A percentile compares a stretch with the other conserved stretches of the same genome.
Conservation (phyloP, 2,329 filamentous ascomycete genomes). For the Aspergillus fischeri region DNA sequence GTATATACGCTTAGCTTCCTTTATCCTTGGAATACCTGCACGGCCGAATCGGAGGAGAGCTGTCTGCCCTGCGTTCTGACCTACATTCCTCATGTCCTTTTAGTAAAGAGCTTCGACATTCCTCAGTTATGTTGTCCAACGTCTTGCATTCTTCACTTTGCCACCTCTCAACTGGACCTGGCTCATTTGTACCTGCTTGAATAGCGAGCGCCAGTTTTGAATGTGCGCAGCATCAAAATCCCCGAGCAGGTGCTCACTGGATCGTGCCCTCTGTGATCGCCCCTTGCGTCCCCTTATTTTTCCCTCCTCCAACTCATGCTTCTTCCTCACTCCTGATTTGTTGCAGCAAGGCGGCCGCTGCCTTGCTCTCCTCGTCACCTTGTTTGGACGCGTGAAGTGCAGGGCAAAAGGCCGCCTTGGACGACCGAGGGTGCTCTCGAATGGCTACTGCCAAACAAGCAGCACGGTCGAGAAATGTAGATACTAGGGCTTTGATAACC, state of each 20-base stretch:
- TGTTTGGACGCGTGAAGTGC: slow-evolving; percentile 29
- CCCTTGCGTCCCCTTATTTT: slow-evolving; percentile 31
- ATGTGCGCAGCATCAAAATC: slow-evolving; percentile 28
- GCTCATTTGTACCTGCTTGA: slow-evolving; percentile 20
- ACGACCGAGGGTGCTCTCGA: slow-evolving; percentile 35
- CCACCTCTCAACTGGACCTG: slow-evolving; percentile 25
- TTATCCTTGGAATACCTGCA: slow-evolving; percentile 17
- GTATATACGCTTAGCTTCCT: slow-evolving; percentile 15
- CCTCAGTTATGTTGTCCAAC: slow-evolving; percentile 24
- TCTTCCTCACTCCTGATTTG: slow-evolving; percentile 37
- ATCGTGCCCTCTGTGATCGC: slow-evolving; percentile 28
- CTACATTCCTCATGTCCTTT: slow-evolving; percentile 31
- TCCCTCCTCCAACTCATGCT: slow-evolving; percentile 28
- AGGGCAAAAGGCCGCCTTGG: slow-evolving; percentile 28
- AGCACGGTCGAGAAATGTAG: slow-evolving; percentile 34
- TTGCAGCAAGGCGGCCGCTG: slow-evolving; percentile 30
- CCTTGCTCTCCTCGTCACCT: slow-evolving; percentile 26
- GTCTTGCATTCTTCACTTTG: slow-evolving; percentile 33
- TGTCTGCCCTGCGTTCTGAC: slow-evolving; percentile 6
- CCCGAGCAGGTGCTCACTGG: slow-evolving; percentile 34
- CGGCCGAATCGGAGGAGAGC: slow-evolving; percentile 6
- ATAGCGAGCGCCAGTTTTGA: slow-evolving; percentile 15
- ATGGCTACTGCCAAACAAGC: slow-evolving; percentile 31
- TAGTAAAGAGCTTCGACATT: slow-evolving; percentile 30
- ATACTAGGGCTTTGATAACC: slow-evolving; percentile 27